Evolutionary conservation across 495 filamentous ascomycete species (phyloP), one percentile per base, ranked within the genome.

Genomic region (Cladorrhinum samala): DNA sequence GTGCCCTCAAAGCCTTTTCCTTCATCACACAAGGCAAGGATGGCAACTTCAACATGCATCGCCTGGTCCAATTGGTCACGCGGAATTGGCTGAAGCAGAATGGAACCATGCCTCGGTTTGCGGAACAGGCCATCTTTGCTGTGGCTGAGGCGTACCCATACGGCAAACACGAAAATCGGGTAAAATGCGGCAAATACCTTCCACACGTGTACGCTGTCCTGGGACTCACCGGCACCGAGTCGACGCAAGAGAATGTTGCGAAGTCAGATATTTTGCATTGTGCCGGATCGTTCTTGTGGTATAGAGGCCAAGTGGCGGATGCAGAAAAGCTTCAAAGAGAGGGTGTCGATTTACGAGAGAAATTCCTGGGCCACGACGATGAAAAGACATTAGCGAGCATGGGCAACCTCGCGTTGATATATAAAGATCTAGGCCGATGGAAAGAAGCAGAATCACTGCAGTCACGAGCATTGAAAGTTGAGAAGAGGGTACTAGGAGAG

Each of bases 51-150:
- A 56, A 68, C 13, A 61, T 79, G 55, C 74, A 78, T 59, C 63
- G 70, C 30, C 58, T 78, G 2, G 70, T 79, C 14, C 75, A 77
- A 44, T 47, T 77, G n/a, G 66, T 69, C 2, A 68, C 65, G 2
- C 69, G 61, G 30, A 75, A 69, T 50, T 79, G 73, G 75, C 60
- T 79, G 1, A 52, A 58, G 8, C 54, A 51, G 6, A 55, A 70
- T 18, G 60, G 52, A 3, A 49, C 30, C 2, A 44, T 65, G 23
- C 48, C 50, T 9, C 24, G 47, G 3, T 74, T 70, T 57, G 60
- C 63, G 39, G 52, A 63, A 9, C 52, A 67, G 36, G 65, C 67
- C 14, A 33, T 74, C 14, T 17, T 66, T 14, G 38, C 61, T 9
- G 46, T 74, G 17, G 48, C 66, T 41, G 42, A 62, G 14, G 23